phyloP scores from a whole-genome alignment of 495 filamentous ascomycete genomes.

The Penicillium goetzii region DNA sequence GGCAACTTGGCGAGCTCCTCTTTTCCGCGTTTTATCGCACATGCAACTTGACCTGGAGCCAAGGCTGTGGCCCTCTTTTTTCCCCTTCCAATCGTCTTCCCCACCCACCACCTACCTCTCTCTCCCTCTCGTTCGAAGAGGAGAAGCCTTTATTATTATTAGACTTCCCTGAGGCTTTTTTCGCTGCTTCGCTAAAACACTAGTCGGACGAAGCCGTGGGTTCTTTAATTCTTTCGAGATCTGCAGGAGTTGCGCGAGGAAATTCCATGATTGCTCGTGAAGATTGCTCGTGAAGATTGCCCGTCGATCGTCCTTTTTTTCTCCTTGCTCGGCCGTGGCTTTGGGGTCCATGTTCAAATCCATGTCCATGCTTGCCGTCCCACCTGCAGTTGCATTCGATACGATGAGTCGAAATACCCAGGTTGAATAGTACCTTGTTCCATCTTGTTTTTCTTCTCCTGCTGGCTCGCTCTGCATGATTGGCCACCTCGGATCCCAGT shows the following conservation, averaged over 20 bases:
- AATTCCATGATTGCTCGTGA: slow-evolving; percentile 17
- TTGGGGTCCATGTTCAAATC: slow-evolving; percentile 10
- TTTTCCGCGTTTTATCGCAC: slow-evolving; percentile 1
- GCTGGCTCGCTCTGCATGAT: not conserved
- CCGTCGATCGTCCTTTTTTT: slow-evolving; percentile 5
- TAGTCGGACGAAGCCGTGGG: slow-evolving; percentile 13
- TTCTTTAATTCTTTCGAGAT: slow-evolving; percentile 3
- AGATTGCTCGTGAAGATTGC: slow-evolving; percentile 1
- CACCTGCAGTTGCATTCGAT: slow-evolving; percentile 18
- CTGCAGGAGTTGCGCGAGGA: slow-evolving; percentile 4
- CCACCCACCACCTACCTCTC: not conserved
- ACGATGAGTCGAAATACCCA: slow-evolving; percentile 27
- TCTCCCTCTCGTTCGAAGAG: no score
- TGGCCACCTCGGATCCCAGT: not conserved
- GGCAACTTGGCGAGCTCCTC: not conserved
- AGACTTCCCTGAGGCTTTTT: slow-evolving; percentile 8
- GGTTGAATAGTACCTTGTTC: slow-evolving; percentile 18
- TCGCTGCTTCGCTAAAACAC: slow-evolving; percentile 6
- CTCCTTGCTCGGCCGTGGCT: not conserved
- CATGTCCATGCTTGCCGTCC: slow-evolving; percentile 14
- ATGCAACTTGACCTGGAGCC: slow-evolving; percentile 10
- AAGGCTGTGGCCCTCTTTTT: slow-evolving; percentile 7
- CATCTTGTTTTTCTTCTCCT: not conserved
- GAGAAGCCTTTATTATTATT: not conserved
- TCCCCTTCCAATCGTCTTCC: not conserved